Evolutionary conservation across 2,329 filamentous ascomycete species (phyloP), one percentile per base, ranked within the genome.

Genomic region (Penicillium vulpinum): DNA sequence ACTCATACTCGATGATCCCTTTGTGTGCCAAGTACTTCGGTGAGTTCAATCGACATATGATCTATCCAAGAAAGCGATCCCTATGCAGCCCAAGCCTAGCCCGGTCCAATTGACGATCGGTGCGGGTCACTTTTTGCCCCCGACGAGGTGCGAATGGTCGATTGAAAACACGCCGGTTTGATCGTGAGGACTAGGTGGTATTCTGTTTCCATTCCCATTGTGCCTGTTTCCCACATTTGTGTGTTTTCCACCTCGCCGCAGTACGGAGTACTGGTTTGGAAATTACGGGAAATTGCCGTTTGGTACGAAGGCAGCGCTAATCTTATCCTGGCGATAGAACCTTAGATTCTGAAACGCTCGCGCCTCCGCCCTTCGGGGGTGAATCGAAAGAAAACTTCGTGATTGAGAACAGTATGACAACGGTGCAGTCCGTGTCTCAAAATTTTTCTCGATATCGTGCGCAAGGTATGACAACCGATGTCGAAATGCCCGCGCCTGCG

Each of bases 121-220:
- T n/a, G 54, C 54, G 48, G 48, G 24, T 36, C 48, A 21, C 41
- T 29, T 24, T 51, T 48, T 18, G 10, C 28, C 39, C 35, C 51
- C 44, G 26, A 41, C 38, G 38, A 54, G 26, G 21, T 16, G 22
- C 22, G 15, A 40, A 41, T 44, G 47, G 46, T 44, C 41, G 38
- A 54, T 57, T 57, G 29, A 51, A 24, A 57, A 57, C 18, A 45
- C 36, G 48, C 33, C 54, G 48, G 31, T 56, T 52, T 56, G 54
- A 57, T 51, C 40, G 49, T 22, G 41, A 41, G 31, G n/a, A 26
- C 16, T 13, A 29, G 36, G 43, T n/a, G n/a, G n/a, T n/a, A 38
- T 51, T 35, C 28, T 41, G 13, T 43, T 28, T 16, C 22, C 15
- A 22, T 28, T 55, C 21, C 26, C n/a, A 40, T 43, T 10, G 29